Evolutionary conservation across 352 stramenopile genomes (phyloP).

Genomic region (Phytopythium kandeliae): DNA sequence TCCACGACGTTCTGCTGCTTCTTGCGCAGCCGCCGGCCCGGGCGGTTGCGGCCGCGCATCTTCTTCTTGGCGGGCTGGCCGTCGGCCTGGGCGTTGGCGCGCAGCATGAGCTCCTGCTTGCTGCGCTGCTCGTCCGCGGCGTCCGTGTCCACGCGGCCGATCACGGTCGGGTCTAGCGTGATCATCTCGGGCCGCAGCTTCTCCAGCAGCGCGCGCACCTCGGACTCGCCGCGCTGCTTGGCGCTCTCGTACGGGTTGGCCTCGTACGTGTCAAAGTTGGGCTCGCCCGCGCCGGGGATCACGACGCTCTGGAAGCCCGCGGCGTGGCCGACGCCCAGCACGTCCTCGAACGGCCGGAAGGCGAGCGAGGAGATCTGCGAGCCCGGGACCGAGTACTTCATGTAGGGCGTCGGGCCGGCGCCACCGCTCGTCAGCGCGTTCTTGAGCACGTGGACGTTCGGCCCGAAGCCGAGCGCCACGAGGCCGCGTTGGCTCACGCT

Average conservation of each 20-base stretch:
- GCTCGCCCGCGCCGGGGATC: conserved; percentile 95
- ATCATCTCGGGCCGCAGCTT: conserved; percentile 99
- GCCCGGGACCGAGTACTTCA: conserved; percentile 85
- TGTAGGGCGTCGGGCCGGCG: conserved; percentile 74
- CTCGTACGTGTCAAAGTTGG: conserved; percentile 98
- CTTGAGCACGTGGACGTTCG: conserved; percentile 91
- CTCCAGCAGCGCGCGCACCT: conserved; percentile 96
- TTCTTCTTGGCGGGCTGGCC: conserved; percentile 90
- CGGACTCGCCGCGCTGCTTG: conserved; percentile 95
- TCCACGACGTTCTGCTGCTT: conserved; percentile 99
- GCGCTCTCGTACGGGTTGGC: conserved; percentile 96
- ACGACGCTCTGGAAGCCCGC: conserved; percentile 83
- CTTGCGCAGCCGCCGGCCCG: conserved; percentile 93
- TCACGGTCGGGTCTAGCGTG: conserved; percentile 91
- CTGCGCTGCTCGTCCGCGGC: conserved; percentile 79
- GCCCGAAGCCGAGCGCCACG: conserved; percentile 91
- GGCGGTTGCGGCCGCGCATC: conserved; percentile 96
- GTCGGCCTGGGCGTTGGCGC: conserved; percentile 61
- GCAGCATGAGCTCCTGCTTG: conserved; percentile 70
- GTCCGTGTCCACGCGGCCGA: conserved; percentile 92
- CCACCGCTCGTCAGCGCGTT: conserved; percentile 78
- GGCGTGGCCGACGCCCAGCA: conserved; percentile 92
- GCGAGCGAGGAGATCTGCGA: conserved; percentile 84
- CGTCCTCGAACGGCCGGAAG: conserved; percentile 99
- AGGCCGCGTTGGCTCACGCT: conserved; percentile 96